Evolutionary conservation across 2,329 filamentous ascomycete species (phyloP).

Genomic region (Sphaerulina musiva): DNA sequence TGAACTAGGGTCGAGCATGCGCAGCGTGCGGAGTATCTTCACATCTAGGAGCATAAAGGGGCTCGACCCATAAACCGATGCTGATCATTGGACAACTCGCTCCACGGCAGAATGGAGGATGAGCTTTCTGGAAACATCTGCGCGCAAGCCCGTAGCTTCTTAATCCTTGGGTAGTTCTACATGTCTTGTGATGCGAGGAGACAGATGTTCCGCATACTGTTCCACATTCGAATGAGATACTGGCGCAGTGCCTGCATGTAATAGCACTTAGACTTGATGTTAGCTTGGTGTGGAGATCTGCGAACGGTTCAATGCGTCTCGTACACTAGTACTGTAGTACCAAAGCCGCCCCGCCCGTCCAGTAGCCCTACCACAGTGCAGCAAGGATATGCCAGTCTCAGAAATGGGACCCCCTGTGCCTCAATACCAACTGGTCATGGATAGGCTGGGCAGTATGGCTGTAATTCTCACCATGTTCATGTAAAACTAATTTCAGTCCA

Average conservation of each 20-base stretch:
- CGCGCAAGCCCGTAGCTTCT: not conserved
- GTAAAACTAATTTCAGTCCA: too few species aligned
- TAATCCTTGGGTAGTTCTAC: not conserved
- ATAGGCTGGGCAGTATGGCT: too few species aligned
- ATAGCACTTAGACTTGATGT: not conserved
- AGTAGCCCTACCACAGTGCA: too few species aligned
- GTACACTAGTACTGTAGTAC: not conserved
- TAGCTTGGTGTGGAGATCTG: not conserved
- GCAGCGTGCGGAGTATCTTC: constrained; percentile 1
- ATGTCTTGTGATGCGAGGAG: constrained; percentile 1
- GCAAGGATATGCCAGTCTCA: too few species aligned
- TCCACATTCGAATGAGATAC: not conserved
- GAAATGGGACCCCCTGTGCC: too few species aligned
- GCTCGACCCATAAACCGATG: constrained; percentile 4
- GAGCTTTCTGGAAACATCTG: not conserved
- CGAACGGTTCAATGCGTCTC: not conserved
- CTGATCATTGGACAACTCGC: constrained; percentile 3
- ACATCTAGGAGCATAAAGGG: not conserved
- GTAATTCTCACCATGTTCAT: too few species aligned
- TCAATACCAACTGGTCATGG: too few species aligned
- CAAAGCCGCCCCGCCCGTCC: not conserved
- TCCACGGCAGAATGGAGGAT: not conserved
- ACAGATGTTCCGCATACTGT: not conserved
- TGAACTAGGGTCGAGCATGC: not conserved
- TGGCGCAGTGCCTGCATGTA: constrained; percentile 1